These are phyloP conservation scores for Seminavis robusta DNA, from an alignment of 108 stramenopile genomes.

Conservation along the genomic window DNA sequence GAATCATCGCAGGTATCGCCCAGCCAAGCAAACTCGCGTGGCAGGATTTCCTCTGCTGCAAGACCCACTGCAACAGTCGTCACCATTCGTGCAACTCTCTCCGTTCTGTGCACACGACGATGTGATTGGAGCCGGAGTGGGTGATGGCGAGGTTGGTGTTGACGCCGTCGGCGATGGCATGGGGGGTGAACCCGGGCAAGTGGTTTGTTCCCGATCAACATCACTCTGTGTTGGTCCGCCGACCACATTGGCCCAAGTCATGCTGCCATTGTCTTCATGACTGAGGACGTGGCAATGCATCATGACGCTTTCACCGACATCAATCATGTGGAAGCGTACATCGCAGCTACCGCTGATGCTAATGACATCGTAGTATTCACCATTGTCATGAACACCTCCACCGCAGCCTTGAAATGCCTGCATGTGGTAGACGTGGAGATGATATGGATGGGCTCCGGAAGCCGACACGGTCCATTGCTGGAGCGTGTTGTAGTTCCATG, in stretches of 20 bases:
- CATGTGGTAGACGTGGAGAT: constrained; percentile 47
- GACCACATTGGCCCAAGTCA: constrained; percentile 21
- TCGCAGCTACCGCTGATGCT: constrained; percentile 15
- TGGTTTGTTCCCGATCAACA: no score
- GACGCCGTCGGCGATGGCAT: no score
- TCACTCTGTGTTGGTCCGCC: no score
- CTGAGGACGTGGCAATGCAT: constrained; percentile 43
- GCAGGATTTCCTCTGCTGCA: no score
- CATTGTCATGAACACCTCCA: constrained; percentile 27
- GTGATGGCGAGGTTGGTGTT: no score
- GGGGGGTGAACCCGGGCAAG: no score
- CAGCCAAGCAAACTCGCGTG: no score
- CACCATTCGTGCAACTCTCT: no score
- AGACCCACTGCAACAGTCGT: no score
- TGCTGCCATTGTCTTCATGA: constrained; percentile 42
- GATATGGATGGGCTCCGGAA: constrained; percentile 34
- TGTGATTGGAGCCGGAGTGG: no score
- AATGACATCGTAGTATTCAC: constrained; percentile 50
- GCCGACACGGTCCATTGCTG: constrained; percentile 28
- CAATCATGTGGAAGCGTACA: constrained; percentile 28
- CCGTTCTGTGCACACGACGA: no score
- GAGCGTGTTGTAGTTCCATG: constrained; percentile 18
- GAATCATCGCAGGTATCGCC: no score
- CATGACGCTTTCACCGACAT: constrained; percentile 30
- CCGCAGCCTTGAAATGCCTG: constrained; percentile 35